Evolutionary conservation across 257 asterid species (phyloP).

Genomic region (Cordia subcordata): DNA sequence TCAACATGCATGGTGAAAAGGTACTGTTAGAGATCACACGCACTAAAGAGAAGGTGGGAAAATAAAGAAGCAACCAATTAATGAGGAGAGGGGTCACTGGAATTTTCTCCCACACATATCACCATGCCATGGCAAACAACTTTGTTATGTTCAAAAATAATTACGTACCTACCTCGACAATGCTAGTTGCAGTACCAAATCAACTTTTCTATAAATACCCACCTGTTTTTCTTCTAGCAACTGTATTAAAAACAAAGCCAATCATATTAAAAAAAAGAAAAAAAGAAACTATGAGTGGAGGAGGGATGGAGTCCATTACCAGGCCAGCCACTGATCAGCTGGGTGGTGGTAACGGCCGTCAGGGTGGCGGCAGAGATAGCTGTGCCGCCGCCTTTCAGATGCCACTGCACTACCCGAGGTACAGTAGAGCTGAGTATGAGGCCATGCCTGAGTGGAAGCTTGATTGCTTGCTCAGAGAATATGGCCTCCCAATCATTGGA

Average conservation of each 20-base stretch:
- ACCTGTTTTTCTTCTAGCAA: background rate
- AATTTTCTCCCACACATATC: background rate
- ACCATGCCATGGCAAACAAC: background rate
- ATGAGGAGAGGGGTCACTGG: background rate
- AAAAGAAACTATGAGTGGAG: background rate
- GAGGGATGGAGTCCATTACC: background rate
- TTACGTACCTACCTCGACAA: background rate
- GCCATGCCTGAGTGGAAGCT: constrained; percentile 24
- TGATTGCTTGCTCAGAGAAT: constrained; percentile 18
- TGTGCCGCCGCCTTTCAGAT: constrained; percentile 17
- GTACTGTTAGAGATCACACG: too few relatives aligned
- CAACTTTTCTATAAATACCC: background rate
- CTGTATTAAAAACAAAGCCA: background rate
- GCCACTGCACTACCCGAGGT: constrained; percentile 25
- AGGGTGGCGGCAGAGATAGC: background rate
- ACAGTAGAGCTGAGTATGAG: constrained; percentile 21
- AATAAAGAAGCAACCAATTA: background rate
- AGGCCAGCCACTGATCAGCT: background rate
- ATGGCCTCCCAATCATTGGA: constrained; percentile 19
- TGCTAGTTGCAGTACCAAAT: background rate
- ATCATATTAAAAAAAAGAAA: too few relatives aligned
- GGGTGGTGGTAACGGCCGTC: background rate
- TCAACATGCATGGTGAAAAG: too few relatives aligned
- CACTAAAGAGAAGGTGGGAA: background rate
- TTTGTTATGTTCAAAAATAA: background rate